These are phyloP conservation scores for Colletotrichum tanaceti DNA, from an alignment of 2,329 filamentous ascomycete species.

Conservation along the genomic window DNA sequence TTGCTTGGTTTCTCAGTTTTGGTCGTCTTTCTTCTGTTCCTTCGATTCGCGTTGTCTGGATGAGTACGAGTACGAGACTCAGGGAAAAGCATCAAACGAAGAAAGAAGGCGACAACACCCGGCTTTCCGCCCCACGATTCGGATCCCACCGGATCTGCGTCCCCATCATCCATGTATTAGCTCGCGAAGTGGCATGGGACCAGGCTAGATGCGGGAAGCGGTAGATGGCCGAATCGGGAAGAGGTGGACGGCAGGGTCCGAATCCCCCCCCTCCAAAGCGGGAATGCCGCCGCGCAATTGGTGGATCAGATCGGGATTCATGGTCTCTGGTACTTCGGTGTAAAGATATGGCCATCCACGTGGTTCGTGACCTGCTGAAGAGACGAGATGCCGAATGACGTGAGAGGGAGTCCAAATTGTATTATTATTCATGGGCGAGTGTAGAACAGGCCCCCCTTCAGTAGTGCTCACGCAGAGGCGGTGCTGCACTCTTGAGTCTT, in stretches of 20 bases:
- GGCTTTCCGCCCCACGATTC: background rate
- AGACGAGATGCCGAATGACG: background rate
- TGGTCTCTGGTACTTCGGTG: constrained; percentile 3
- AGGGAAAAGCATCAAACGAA: background rate
- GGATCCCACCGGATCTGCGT: background rate
- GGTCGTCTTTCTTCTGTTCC: too few species aligned
- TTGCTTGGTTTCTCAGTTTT: background rate
- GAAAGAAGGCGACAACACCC: background rate
- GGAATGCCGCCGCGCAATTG: constrained; percentile 31
- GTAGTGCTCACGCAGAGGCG: too few species aligned
- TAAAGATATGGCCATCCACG: constrained; percentile 6
- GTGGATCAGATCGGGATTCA: constrained; percentile 19
- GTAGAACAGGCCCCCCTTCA: too few species aligned
- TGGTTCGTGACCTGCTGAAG: background rate
- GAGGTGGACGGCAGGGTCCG: constrained; percentile 4
- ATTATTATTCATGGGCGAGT: background rate
- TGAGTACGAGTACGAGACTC: too few species aligned
- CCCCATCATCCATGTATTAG: too few species aligned
- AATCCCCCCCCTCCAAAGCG: background rate
- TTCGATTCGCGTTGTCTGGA: too few species aligned
- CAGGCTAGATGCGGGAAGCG: constrained; percentile 14
- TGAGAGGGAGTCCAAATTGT: background rate
- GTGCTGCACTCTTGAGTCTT: background rate
- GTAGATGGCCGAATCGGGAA: constrained; percentile 31
- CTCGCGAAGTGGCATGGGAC: constrained; percentile 11